These are phyloP conservation scores for Poronia punctata DNA, from an alignment of 495 filamentous ascomycete species.

Conservation along the genomic window DNA sequence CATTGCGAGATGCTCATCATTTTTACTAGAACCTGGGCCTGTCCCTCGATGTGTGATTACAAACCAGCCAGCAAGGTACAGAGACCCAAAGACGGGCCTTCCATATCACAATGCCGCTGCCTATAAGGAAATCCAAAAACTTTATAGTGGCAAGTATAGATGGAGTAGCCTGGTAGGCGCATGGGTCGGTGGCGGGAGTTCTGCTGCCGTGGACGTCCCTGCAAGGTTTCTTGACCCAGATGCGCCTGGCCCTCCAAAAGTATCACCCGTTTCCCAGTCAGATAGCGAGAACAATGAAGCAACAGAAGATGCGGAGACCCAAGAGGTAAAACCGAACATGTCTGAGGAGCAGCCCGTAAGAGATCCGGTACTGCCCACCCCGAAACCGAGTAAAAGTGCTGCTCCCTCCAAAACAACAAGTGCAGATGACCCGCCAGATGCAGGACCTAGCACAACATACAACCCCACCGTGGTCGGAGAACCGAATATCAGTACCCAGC, in stretches of 20 bases:
- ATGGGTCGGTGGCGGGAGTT: constrained; percentile 58
- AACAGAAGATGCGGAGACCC: constrained; percentile 4
- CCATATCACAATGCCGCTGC: constrained; percentile 69
- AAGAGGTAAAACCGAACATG: constrained; percentile 6
- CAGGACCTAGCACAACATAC: background rate
- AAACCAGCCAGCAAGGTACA: constrained; percentile 66
- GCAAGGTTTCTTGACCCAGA: constrained; percentile 52
- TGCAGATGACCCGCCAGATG: background rate
- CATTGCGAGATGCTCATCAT: constrained; percentile 12
- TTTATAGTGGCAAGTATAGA: constrained; percentile 57
- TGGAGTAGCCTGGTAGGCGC: constrained; percentile 72
- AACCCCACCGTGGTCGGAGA: background rate
- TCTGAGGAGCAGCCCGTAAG: background rate
- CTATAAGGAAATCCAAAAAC: constrained; percentile 62
- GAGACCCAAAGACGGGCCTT: constrained; percentile 69
- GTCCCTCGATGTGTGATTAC: constrained; percentile 68
- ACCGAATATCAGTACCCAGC: background rate
- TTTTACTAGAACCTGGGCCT: constrained; percentile 39
- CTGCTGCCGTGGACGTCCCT: constrained; percentile 61
- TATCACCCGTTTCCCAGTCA: background rate
- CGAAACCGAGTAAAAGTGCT: background rate
- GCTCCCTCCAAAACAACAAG: background rate
- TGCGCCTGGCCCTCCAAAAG: constrained; percentile 21
- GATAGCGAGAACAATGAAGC: constrained; percentile 8
- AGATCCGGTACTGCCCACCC: background rate